A percentile compares a stretch with the other conserved stretches of the same genome.
These are phyloP conservation scores for Pseudocercospora pini-densiflorae DNA, from an alignment of 2,329 filamentous ascomycete species.

Conservation along the genomic window DNA sequence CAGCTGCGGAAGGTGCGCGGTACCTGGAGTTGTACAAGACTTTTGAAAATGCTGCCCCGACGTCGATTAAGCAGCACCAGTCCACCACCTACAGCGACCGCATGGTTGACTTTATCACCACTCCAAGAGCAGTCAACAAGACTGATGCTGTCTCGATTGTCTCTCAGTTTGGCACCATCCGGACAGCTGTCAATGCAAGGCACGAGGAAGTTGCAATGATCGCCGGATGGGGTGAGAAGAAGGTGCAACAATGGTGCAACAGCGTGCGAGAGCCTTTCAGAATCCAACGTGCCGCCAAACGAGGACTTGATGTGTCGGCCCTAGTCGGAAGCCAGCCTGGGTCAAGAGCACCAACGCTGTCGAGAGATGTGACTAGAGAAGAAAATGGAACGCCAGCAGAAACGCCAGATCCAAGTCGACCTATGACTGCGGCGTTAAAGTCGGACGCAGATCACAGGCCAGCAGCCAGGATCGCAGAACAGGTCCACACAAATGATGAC, in stretches of 20 bases:
- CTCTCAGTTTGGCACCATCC: slow-evolving; percentile 87
- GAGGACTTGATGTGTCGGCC: slow-evolving; percentile 46
- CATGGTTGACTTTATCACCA: slow-evolving; percentile 89
- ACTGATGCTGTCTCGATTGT: slow-evolving; percentile 90
- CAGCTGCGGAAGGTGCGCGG: slow-evolving; percentile 86
- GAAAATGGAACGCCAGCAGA: slow-evolving; percentile 22
- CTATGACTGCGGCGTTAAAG: slow-evolving; percentile 38
- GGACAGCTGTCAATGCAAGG: slow-evolving; percentile 83
- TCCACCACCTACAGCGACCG: slow-evolving; percentile 82
- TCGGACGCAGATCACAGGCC: slow-evolving; percentile 46
- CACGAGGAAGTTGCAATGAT: slow-evolving; percentile 83
- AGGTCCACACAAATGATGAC: slow-evolving; percentile 27
- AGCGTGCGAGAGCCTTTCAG: slow-evolving; percentile 86
- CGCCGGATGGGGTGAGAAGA: slow-evolving; percentile 94
- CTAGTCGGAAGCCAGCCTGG: slow-evolving; percentile 32
- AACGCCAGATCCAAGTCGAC: slow-evolving; percentile 13
- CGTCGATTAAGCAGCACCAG: slow-evolving; percentile 84
- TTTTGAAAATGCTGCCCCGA: slow-evolving; percentile 83
- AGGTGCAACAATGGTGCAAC: slow-evolving; percentile 83
- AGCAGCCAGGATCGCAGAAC: slow-evolving; percentile 39
- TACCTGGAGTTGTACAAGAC: slow-evolving; percentile 96
- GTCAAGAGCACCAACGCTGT: slow-evolving; percentile 32
- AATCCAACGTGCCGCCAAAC: slow-evolving; percentile 70
- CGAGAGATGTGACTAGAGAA: slow-evolving; percentile 33
- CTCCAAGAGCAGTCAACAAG: slow-evolving; percentile 89